A percentile compares a stretch with the other conserved stretches of the same genome.
Evolutionary conservation across 495 filamentous ascomycete genomes (phyloP).

Genomic region (Acidomyces sp.): DNA sequence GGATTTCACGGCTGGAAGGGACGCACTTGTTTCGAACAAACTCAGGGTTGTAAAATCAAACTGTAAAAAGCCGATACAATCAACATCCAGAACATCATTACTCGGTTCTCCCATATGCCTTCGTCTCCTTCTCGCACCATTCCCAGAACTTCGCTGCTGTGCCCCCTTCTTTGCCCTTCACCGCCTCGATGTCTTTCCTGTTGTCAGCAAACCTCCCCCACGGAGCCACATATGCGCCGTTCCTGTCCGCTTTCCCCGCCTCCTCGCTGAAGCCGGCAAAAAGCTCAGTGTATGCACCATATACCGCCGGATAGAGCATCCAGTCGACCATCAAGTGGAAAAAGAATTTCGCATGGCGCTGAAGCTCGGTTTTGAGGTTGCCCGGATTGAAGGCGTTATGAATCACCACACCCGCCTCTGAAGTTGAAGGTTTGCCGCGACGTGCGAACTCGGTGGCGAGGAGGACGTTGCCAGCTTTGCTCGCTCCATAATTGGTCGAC

Average conservation of each 20-base stretch:
- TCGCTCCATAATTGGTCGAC: constrained; percentile 27
- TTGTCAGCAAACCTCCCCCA: constrained; percentile 23
- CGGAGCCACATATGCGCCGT: constrained; percentile 23
- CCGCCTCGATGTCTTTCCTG: constrained; percentile 16
- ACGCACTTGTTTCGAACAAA: too few relatives aligned
- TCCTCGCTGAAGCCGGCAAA: constrained; percentile 23
- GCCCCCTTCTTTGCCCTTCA: constrained; percentile 21
- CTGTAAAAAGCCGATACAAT: too few relatives aligned
- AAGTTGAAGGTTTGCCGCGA: constrained; percentile 9
- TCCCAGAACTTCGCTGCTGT: constrained; percentile 24
- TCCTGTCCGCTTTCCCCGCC: constrained; percentile 13
- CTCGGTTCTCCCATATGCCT: too few relatives aligned
- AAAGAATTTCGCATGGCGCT: constrained; percentile 15
- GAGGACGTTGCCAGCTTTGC: constrained; percentile 33
- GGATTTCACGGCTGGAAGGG: too few relatives aligned
- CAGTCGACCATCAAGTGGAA: neutral
- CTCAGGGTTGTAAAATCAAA: too few relatives aligned
- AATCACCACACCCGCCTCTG: constrained; percentile 26
- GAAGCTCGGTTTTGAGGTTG: constrained; percentile 28
- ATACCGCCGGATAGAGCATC: constrained; percentile 14
- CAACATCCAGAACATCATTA: too few relatives aligned
- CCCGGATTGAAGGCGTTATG: constrained; percentile 28
- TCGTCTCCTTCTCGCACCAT: constrained; percentile 23
- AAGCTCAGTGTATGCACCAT: constrained; percentile 26
- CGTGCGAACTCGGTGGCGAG: constrained; percentile 29